Conservation (phyloP, 495 filamentous ascomycete genomes). For the Amniculicola lignicola region DNA sequence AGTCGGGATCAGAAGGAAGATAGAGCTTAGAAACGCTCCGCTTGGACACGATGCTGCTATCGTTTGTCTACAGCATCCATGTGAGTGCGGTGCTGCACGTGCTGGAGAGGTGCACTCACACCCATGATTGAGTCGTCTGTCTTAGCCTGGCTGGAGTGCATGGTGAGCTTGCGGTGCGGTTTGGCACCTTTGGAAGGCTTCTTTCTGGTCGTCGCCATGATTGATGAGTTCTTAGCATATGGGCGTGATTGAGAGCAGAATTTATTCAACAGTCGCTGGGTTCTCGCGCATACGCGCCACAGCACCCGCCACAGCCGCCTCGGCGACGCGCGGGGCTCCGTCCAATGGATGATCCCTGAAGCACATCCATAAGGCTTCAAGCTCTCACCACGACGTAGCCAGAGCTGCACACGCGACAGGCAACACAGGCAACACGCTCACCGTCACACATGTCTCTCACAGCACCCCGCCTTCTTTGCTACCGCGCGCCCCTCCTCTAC, state of each 20-base stretch:
- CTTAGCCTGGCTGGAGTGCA: constrained; percentile 27
- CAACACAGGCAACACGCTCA: too few relatives aligned
- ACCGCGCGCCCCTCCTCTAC: neutral
- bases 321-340: neutral
- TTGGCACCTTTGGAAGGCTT: constrained; percentile 1
- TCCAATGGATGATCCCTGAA: too few relatives aligned
- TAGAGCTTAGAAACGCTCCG: constrained; percentile 84
- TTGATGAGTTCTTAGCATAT: too few relatives aligned
- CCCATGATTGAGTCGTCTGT: constrained; percentile 69
- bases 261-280: neutral
- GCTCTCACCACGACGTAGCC: too few relatives aligned
- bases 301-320: neutral
- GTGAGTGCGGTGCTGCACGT: too few relatives aligned
- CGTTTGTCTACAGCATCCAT: constrained; percentile 71
- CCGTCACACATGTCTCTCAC: neutral
- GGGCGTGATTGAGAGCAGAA: too few relatives aligned
- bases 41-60: constrained; percentile 85
- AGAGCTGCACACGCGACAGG: too few relatives aligned
- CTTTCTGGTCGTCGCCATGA: neutral
- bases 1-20: constrained; percentile 65
- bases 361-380: too few relatives aligned
- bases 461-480: too few relatives aligned
- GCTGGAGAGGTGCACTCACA: constrained; percentile 52
- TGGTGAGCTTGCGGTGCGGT: constrained; percentile 30
- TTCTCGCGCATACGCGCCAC: neutral